phyloP scores from a whole-genome alignment of 2,329 filamentous ascomycete species.

The Neonectria punicea region DNA sequence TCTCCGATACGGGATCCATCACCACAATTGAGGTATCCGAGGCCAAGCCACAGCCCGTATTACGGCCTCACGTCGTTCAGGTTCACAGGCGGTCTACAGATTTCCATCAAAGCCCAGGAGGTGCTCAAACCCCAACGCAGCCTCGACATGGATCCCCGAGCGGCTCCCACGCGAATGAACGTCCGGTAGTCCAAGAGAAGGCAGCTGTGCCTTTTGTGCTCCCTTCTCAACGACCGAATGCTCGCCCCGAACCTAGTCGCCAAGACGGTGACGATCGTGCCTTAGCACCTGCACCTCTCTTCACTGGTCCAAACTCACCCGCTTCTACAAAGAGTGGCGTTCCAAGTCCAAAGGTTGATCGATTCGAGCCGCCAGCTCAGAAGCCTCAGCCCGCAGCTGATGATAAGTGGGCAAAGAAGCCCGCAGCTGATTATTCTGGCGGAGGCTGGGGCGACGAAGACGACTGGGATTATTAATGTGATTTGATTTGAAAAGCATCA shows the following conservation, averaged over 20 bases:
- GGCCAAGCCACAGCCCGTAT: constrained; percentile 39
- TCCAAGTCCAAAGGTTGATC: constrained; percentile 14
- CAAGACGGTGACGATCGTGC: constrained; percentile 5
- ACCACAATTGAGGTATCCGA: constrained; percentile 41
- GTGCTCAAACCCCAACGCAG: constrained; percentile 26
- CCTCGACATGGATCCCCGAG: constrained; percentile 10
- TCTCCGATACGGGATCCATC: constrained; percentile 40
- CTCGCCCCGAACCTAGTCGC: neutral
- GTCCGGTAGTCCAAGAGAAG: constrained; percentile 3
- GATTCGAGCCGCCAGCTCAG: constrained; percentile 2
- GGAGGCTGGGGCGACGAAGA: constrained; percentile 43
- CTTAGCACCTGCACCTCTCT: constrained; percentile 14
- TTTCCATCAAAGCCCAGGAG: constrained; percentile 20
- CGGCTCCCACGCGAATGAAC: neutral
- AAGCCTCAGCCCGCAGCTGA: constrained; percentile 16
- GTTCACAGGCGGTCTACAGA: constrained; percentile 39
- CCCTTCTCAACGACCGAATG: constrained; percentile 19
- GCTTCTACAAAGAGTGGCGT: constrained; percentile 2
- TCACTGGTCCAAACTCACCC: constrained; percentile 13
- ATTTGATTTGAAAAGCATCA: neutral
- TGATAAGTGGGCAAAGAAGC: constrained; percentile 42
- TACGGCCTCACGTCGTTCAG: constrained; percentile 40
- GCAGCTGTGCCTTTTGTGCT: constrained; percentile 7
- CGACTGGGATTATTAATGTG: constrained; percentile 40
- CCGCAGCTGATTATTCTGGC: constrained; percentile 38